These are phyloP conservation scores for Mikania micrantha DNA, from an alignment of 129 eudicot species.

Conservation along the genomic window DNA sequence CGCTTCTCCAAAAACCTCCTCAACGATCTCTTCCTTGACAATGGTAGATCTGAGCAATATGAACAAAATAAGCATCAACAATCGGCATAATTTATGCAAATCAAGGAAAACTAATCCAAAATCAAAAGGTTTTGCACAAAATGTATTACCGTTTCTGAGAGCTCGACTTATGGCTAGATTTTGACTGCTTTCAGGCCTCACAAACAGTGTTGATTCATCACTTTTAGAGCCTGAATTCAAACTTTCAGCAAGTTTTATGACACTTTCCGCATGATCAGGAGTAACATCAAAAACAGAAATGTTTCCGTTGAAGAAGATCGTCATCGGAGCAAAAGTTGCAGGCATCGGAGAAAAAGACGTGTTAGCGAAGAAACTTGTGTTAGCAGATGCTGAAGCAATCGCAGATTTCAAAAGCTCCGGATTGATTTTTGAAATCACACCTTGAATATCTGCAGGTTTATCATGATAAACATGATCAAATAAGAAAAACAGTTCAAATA, in stretches of 20 bases:
- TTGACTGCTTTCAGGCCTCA: slow-evolving; percentile 1
- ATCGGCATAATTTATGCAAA: not conserved
- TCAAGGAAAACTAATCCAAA: not conserved
- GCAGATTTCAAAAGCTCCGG: slow-evolving; percentile 59
- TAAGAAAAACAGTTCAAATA: not conserved
- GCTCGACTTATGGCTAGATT: slow-evolving; percentile 8
- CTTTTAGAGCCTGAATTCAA: slow-evolving; percentile 12
- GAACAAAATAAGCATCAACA: not conserved
- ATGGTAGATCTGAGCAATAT: slow-evolving; percentile 35
- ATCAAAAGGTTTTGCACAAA: not conserved
- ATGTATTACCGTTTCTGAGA: slow-evolving; percentile 32
- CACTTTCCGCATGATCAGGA: slow-evolving; percentile 30
- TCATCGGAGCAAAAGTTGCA: slow-evolving; percentile 40
- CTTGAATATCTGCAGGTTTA: slow-evolving; percentile 38
- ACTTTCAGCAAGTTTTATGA: slow-evolving; percentile 42
- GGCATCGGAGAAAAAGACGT: not conserved
- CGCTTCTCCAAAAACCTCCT: slow-evolving; percentile 68
- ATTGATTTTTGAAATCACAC: slow-evolving; percentile 50
- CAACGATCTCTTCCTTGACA: slow-evolving; percentile 52
- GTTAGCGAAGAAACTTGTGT: not conserved
- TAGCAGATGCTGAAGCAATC: slow-evolving; percentile 36
- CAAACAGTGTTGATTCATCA: slow-evolving; percentile 1
- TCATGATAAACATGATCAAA: not conserved
- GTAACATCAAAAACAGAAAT: slow-evolving; percentile 49
- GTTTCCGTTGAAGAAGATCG: slow-evolving; percentile 64